Conservation (phyloP, 306 rosid genomes). For the Quercus berberidifolia region DNA sequence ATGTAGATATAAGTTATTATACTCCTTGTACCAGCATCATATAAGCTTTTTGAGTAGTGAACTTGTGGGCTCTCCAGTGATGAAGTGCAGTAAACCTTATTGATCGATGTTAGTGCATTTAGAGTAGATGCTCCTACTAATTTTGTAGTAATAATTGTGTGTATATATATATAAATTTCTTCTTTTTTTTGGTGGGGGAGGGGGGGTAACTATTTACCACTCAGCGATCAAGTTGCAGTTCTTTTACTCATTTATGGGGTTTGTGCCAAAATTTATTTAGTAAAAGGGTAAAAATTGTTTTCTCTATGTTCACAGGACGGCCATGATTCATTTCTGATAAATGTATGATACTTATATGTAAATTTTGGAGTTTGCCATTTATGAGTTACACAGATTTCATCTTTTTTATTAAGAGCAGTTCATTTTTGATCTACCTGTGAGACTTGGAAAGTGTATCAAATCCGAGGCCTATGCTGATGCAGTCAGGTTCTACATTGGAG, state of each 20-base stretch:
- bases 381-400: constrained; percentile 19
- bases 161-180: background rate
- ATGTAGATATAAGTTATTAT: background rate
- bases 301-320: background rate
- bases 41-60: background rate
- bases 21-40: background rate
- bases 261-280: background rate
- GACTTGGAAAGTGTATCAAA: constrained; percentile 86
- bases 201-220: background rate
- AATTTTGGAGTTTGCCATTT: background rate
- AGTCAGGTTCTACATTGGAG: constrained; percentile 83
- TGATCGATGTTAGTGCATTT: background rate
- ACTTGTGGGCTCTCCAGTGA: background rate
- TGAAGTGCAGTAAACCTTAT: background rate
- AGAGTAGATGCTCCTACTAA: background rate
- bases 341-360: background rate
- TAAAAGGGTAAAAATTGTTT: background rate
- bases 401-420: constrained; percentile 59
- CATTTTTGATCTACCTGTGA: constrained; percentile 90
- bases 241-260: background rate
- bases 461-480: constrained; percentile 90
- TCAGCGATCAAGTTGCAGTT: background rate
- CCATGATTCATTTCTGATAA: background rate
- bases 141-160: background rate
- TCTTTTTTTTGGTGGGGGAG: background rate